Evolutionary conservation across 805 yeast species (phyloP), one percentile per base, ranked within the genome.

Genomic region (Lipomyces yamanashiensis): DNA sequence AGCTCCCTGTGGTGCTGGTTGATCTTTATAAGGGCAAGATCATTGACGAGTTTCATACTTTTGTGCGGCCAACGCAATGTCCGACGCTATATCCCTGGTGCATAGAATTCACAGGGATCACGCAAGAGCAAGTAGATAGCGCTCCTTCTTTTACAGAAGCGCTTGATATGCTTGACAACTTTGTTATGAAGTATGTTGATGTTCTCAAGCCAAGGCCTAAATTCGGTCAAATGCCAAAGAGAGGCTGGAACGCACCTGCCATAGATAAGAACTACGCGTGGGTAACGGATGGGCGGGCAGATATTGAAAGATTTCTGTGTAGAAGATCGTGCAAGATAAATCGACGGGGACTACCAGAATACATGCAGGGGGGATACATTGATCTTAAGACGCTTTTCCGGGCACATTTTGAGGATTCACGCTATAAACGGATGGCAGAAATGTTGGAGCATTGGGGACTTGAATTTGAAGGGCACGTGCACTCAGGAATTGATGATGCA

Each of bases 1-100:
- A 67, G 61, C 51, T 67, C 12, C 66, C 68, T 8, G 34, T 51
- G 43, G 45, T 83, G 13, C 81, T 69, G 41, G 58, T 62, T 19
- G 71, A 69, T 43, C n/a, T 66, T 12, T 36, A 54, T 0, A 19
- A 41, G 28, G 59, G 56, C 33, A 33, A 33, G 21, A 60, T 67
- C n/a, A 41, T 66, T 15, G 71, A 69, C 54, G 65, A 58, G 39
- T 68, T 67, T 33, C 70, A 67, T 39, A 58, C 67, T 12, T 67
- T 39, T 44, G 70, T 67, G 41, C 45, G 39, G 21, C 71, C 71
- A 17, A 51, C 54, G 1, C 12, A 19, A 13, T n/a, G 15, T 2
- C 58, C 58, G 12, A 28, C 15, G 15, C 49, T 67, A 4, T 36
- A 62, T 9, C 28, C 21, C 10, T 12, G n/a, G 33, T 67, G 70